These are phyloP conservation scores for Acorus calamus DNA, from an alignment of 106 monocot genomes.

Conservation along the genomic window DNA sequence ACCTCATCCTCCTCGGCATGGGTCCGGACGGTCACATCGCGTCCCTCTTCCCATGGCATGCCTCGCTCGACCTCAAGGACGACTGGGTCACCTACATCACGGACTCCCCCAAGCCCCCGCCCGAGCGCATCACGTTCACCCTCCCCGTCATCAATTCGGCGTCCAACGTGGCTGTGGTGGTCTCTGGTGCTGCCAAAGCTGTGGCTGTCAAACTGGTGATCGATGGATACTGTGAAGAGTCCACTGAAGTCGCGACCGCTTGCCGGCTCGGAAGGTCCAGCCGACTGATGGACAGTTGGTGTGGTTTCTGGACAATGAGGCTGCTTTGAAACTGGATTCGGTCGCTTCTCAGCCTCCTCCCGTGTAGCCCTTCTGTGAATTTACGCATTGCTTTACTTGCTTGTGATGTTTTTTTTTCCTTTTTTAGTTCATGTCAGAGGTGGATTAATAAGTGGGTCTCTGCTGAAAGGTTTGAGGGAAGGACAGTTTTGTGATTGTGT, in stretches of 20 bases:
- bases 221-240: neutral
- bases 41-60: constrained; percentile 18
- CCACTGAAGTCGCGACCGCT: constrained; percentile 3
- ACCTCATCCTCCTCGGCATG: constrained; percentile 25
- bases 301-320: constrained; percentile 21
- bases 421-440: neutral
- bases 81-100: constrained; percentile 20
- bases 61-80: constrained; percentile 10
- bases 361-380: neutral
- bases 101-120: constrained; percentile 25
- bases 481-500: no score
- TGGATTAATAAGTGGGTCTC: neutral
- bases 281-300: constrained; percentile 15
- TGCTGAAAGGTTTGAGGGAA: neutral
- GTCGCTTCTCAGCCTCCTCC: neutral
- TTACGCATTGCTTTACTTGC: no score
- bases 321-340: constrained; percentile 11
- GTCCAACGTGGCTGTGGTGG: constrained; percentile 16
- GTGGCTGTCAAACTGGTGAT: constrained; percentile 5
- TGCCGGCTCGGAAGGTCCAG: constrained; percentile 20
- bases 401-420: neutral
- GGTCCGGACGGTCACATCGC: constrained; percentile 31
- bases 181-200: constrained; percentile 16
- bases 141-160: constrained; percentile 25
- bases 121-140: constrained; percentile 31